phyloP scores from a whole-genome alignment of 371 early-diverging fungal species.

The Ecytonucleospora hepatopenaei region DNA sequence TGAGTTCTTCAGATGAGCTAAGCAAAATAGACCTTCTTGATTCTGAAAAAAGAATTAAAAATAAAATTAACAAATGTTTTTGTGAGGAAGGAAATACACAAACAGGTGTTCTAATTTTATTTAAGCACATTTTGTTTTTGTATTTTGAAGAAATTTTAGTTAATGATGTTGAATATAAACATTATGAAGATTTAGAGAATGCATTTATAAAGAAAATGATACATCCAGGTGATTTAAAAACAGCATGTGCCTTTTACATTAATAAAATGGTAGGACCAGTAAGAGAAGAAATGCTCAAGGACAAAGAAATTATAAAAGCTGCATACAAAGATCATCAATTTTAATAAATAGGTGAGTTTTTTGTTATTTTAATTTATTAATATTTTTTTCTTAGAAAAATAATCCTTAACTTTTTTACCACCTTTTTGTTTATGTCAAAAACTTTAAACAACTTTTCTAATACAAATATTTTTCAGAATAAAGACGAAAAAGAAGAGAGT shows the following conservation, averaged over 20 bases:
- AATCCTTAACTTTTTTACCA: too few species aligned
- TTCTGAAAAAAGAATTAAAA: constrained; percentile 66
- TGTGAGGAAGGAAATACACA: constrained; percentile 88
- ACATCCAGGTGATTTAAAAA: constrained; percentile 92
- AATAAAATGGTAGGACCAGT: constrained; percentile 79
- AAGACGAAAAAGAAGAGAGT: background rate
- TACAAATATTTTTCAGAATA: background rate
- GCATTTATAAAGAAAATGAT: constrained; percentile 73
- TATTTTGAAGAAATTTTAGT: constrained; percentile 69
- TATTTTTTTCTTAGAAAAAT: too few species aligned
- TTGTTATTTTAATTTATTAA: too few species aligned
- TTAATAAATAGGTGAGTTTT: background rate
- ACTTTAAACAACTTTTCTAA: background rate
- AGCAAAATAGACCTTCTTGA: constrained; percentile 95
- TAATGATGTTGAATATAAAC: constrained; percentile 65
- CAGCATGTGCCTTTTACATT: constrained; percentile 68
- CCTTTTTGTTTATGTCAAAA: too few species aligned
- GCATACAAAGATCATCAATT: constrained; percentile 57
- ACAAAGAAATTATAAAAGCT: constrained; percentile 50
- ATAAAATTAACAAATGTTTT: constrained; percentile 86
- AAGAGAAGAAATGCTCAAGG: constrained; percentile 63
- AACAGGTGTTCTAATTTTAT: constrained; percentile 79
- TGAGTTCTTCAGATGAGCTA: constrained; percentile 88
- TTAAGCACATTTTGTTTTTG: constrained; percentile 78
- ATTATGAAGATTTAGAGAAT: constrained; percentile 66